Evolutionary conservation across 2,329 filamentous ascomycete genomes (phyloP).

Genomic region (Aureobasidium sp.): DNA sequence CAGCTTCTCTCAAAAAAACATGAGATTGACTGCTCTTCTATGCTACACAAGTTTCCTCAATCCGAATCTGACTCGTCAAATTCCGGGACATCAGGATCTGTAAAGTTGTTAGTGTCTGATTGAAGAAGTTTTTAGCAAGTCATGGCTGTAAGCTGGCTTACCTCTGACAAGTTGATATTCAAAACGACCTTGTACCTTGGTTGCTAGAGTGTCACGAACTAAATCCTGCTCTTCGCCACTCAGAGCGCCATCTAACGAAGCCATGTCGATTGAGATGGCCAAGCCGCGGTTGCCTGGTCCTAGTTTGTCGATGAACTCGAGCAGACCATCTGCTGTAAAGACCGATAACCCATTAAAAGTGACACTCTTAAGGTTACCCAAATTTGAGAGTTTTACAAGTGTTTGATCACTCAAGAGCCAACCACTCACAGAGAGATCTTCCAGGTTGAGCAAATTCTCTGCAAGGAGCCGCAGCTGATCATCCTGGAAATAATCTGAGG

Average conservation of each 20-base stretch:
- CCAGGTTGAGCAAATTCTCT: constrained; percentile 41
- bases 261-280: constrained; percentile 38
- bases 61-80: constrained; percentile 40
- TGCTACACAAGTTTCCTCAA: constrained; percentile 22
- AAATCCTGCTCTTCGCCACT: constrained; percentile 33
- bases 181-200: constrained; percentile 38
- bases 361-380: constrained; percentile 46
- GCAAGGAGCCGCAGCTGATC: constrained; percentile 46
- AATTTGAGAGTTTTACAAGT: constrained; percentile 37
- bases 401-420: constrained; percentile 47
- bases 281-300: constrained; percentile 37
- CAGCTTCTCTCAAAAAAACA: neutral
- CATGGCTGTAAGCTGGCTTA: constrained; percentile 21
- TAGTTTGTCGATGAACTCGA: constrained; percentile 38
- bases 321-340: constrained; percentile 48
- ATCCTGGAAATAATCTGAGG: constrained; percentile 46
- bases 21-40: neutral
- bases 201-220: constrained; percentile 32
- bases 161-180: constrained; percentile 40
- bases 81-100: constrained; percentile 41
- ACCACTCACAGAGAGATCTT: constrained; percentile 52
- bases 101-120: neutral
- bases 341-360: constrained; percentile 49
- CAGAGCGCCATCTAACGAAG: constrained; percentile 36
- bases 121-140: neutral